Base-by-base conservation (phyloP, 306 rosid genomes). In the Fragaria iinumae region DNA sequence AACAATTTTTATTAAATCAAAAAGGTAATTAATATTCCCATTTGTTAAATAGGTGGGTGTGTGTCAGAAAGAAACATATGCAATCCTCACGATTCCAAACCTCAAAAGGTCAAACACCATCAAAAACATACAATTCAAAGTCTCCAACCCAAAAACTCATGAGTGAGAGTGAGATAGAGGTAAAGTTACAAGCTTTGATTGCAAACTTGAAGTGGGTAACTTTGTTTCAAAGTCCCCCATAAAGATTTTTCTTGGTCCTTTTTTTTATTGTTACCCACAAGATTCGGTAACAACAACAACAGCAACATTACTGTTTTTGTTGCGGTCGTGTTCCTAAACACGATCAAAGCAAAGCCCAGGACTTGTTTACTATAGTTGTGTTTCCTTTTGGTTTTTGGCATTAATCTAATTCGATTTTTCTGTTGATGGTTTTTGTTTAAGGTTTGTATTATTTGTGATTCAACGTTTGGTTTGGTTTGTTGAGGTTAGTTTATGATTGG, bases 1-100 rank as follows among this genome's bases (percentile, higher is more conserved):
- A 45, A 12, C 14, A 11, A 45, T 11, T 11, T 63, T 34, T 32
- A 13, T 66, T 50, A 4, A 66, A 66, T 73, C 79, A 44, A 18
- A 23, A 75, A 75, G 53, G 59, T 62, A 62, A 75, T 62, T 75
- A 75, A 62, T 75, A 75, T 62, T 62, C 78, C 45, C 78, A 45
- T 62, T 74, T 74, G 78, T 74, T 70, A 73, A 85, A 75, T 72
- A 78, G 76, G 79, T 72, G 72, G 83, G 69, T 68, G 81, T 68
- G 79, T 81, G 88, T 81, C 85, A 81, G 85, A 74, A 56, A 81
- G 62, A 65, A 65, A 17, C 20, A 43, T 72, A 74, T 60, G 20
- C 67, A 62, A 27, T 32, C 39, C 67, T 59, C 34, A 64, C 53
- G 70, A 60, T 76, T 77, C 69, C 53, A 59, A 44, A 63, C 68